Evolutionary conservation across 2,329 filamentous ascomycete genomes (phyloP).

Genomic region (Penicillium sp.): DNA sequence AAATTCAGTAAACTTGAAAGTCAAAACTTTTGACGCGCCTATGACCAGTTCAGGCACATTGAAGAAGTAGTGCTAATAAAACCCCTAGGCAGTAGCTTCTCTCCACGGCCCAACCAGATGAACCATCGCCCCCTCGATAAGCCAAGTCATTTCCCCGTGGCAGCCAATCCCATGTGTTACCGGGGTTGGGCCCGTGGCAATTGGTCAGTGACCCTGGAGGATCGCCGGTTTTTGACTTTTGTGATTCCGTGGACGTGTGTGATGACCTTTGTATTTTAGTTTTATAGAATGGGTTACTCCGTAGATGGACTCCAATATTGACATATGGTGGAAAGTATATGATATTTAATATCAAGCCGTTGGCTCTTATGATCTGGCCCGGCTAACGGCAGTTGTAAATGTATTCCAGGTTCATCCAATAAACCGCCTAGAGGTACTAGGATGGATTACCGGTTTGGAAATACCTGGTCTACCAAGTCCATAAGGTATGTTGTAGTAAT

Average conservation of each 20-base stretch:
- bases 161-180: constrained; percentile 17
- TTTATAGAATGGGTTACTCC: background rate
- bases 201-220: constrained; percentile 19
- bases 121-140: constrained; percentile 19
- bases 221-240: constrained; percentile 22
- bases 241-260: background rate
- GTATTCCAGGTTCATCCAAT: background rate
- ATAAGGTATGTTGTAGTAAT: too few relatives aligned
- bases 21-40: constrained; percentile 17
- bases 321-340: background rate
- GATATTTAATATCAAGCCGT: background rate
- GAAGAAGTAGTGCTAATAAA: constrained; percentile 3
- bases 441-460: background rate
- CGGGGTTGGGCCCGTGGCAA: constrained; percentile 10
- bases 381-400: background rate
- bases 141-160: constrained; percentile 15
- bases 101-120: constrained; percentile 25
- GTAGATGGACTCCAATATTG: background rate
- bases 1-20: background rate
- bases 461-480: background rate
- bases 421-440: background rate
- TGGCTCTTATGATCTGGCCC: background rate
- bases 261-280: background rate
- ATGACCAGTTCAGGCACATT: constrained; percentile 20
- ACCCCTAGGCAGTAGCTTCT: constrained; percentile 10